These are phyloP conservation scores for Ascodesmis nigricans DNA, from an alignment of 495 filamentous ascomycete species.

Conservation along the genomic window DNA sequence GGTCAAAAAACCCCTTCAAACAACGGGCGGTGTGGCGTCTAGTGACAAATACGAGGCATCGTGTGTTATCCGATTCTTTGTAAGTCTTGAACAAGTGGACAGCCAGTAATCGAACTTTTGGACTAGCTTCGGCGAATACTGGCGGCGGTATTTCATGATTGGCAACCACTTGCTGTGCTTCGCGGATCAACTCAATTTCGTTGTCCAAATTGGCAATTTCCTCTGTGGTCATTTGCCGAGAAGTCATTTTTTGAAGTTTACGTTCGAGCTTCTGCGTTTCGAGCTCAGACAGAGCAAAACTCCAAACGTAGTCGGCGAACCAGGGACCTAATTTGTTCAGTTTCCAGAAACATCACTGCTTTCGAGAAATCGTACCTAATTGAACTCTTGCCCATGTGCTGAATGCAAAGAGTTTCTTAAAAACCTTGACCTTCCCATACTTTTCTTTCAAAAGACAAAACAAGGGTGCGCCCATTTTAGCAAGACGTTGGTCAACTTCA, in stretches of 20 bases:
- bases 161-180: constrained; percentile 36
- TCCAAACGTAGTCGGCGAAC: constrained; percentile 72
- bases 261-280: constrained; percentile 40
- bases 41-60: constrained; percentile 78
- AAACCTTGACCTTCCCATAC: constrained; percentile 34
- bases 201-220: constrained; percentile 26
- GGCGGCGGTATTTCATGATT: constrained; percentile 29
- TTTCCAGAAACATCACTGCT: no score
- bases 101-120: constrained; percentile 47
- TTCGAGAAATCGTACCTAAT: constrained; percentile 23
- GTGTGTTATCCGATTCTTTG: constrained; percentile 30
- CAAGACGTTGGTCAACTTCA: no score
- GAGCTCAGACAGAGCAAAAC: constrained; percentile 42
- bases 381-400: constrained; percentile 38
- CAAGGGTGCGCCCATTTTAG: constrained; percentile 29
- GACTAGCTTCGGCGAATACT: constrained; percentile 31
- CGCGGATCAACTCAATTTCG: constrained; percentile 32
- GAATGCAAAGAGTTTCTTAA: constrained; percentile 38
- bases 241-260: constrained; percentile 29
- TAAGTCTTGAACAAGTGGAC: constrained; percentile 37
- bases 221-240: constrained; percentile 6
- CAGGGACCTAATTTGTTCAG: constrained; percentile 43
- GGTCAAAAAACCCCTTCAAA: constrained; percentile 40
- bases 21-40: constrained; percentile 55
- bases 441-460: constrained; percentile 31